A percentile compares a stretch with the other conserved stretches of the same genome.
phyloP scores from a whole-genome alignment of 306 rosid genomes.

The Trichosanthes cucumerina region DNA sequence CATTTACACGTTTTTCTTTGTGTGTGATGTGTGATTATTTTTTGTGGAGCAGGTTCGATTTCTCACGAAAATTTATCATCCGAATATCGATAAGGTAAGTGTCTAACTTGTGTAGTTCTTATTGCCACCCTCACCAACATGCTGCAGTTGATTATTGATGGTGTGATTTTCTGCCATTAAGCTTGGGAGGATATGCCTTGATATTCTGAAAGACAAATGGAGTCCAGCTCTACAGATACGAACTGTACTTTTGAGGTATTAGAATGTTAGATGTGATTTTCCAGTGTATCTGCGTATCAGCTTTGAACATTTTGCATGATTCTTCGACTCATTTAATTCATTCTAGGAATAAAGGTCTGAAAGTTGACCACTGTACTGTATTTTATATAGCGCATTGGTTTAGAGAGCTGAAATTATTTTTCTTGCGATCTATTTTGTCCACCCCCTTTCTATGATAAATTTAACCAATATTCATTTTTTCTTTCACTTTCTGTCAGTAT shows the following conservation, averaged over 20 bases:
- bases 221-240: slow-evolving; percentile 23
- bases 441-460: background rate
- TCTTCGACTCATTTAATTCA: background rate
- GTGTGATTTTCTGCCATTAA: background rate
- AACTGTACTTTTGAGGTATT: slow-evolving; percentile 22
- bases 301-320: background rate
- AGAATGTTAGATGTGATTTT: background rate
- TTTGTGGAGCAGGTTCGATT: slow-evolving; percentile 66
- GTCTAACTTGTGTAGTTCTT: slow-evolving; percentile 2
- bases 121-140: background rate
- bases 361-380: background rate
- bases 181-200: slow-evolving; percentile 25
- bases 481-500: slow-evolving; percentile 34
- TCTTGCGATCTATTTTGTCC: background rate
- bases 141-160: background rate
- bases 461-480: background rate
- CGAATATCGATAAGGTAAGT: slow-evolving; percentile 90
- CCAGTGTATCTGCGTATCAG: background rate
- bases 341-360: background rate
- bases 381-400: background rate
- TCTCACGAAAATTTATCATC: slow-evolving; percentile 92
- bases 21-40: background rate
- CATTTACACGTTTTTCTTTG: slow-evolving; percentile 3
- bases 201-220: slow-evolving; percentile 24
- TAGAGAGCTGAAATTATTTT: background rate